Evolutionary conservation across 805 yeast species (phyloP).

Genomic region (Lipomyces yamanashiensis): DNA sequence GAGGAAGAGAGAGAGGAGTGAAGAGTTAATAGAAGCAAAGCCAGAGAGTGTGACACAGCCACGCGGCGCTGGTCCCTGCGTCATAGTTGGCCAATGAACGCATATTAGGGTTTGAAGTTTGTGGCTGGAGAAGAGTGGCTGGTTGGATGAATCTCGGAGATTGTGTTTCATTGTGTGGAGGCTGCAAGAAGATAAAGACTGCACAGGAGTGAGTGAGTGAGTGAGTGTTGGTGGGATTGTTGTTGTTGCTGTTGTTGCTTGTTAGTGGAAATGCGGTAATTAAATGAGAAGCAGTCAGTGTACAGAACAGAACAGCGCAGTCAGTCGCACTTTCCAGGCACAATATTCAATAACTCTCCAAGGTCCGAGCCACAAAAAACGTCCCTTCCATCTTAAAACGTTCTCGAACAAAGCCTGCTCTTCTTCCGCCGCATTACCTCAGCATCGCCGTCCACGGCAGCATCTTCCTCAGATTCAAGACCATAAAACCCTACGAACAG

Average conservation of each 20-base stretch:
- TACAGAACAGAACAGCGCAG: too few species aligned
- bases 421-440: constrained; percentile 6
- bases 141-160: background rate
- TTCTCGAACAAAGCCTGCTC: background rate
- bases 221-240: too few species aligned
- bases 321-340: too few species aligned
- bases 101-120: background rate
- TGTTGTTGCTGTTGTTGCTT: too few species aligned
- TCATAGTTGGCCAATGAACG: background rate
- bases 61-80: constrained; percentile 7
- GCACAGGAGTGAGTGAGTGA: too few species aligned
- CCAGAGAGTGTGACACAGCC: constrained; percentile 6
- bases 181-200: too few species aligned
- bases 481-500: background rate
- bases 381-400: background rate
- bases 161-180: too few species aligned
- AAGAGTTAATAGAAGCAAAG: too few species aligned
- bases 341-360: too few species aligned
- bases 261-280: too few species aligned
- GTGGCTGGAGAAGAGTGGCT: background rate
- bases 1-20: background rate
- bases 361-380: too few species aligned
- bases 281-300: too few species aligned
- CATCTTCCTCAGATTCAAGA: background rate
- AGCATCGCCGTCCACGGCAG: constrained; percentile 8